These are phyloP conservation scores for Ophiostoma sp. DNA, from an alignment of 2,329 filamentous ascomycete genomes.

Conservation along the genomic window DNA sequence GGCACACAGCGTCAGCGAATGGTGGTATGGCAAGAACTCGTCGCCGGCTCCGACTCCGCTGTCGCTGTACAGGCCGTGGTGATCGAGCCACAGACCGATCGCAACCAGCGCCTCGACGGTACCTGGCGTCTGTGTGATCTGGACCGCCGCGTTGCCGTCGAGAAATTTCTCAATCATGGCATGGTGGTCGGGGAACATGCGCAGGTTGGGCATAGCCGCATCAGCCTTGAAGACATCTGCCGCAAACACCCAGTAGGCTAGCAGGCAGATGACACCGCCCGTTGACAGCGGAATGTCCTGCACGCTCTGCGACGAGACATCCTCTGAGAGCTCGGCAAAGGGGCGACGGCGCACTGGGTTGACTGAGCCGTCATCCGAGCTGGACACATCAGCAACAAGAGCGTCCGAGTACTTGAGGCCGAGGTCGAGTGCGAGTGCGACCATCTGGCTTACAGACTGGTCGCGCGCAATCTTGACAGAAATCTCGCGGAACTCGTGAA, in stretches of 20 bases:
- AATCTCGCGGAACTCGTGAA: conserved; percentile 57
- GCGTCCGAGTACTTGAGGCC: conserved; percentile 45
- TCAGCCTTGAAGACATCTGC: conserved; percentile 55
- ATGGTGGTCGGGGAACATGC: conserved; percentile 57
- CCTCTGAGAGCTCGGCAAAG: conserved; percentile 33
- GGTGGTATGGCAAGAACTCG: conserved; percentile 54
- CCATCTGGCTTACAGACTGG: conserved; percentile 65
- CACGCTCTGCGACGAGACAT: conserved; percentile 30
- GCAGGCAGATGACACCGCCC: conserved; percentile 53
- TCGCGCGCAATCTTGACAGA: conserved; percentile 56
- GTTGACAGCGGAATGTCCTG: conserved; percentile 54
- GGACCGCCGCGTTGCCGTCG: conserved; percentile 43
- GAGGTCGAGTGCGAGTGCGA: conserved; percentile 59
- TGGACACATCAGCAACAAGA: conserved; percentile 42
- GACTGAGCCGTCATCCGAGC: conserved; percentile 28
- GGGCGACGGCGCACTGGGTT: conserved; percentile 42
- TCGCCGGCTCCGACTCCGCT: conserved; percentile 31
- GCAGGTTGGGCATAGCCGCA: conserved; percentile 47
- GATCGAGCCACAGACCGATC: conserved; percentile 55
- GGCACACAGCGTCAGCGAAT: conserved; percentile 51
- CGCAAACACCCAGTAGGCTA: conserved; percentile 59
- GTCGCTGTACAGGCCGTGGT: conserved; percentile 33
- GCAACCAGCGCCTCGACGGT: conserved; percentile 55
- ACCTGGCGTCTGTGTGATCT: conserved; percentile 47
- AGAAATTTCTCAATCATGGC: conserved; percentile 50